A percentile compares a stretch with the other conserved stretches of the same genome.
phyloP scores from a whole-genome alignment of 2,329 filamentous ascomycete genomes.

The Neonectria ditissima region DNA sequence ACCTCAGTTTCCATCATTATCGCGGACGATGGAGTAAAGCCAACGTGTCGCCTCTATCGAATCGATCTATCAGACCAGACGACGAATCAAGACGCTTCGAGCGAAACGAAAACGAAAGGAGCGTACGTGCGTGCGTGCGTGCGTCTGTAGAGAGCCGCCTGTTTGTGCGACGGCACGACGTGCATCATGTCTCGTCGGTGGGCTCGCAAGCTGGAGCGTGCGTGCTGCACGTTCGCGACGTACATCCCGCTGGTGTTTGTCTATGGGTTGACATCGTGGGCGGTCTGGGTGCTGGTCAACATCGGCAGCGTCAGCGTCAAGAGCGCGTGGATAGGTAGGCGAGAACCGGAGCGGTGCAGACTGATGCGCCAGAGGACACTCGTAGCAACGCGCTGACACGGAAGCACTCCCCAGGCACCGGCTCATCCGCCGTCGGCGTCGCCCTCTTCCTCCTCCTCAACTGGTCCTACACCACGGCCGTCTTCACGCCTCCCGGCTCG shows the following conservation, averaged over 20 bases:
- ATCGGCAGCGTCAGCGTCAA: conserved; percentile 72
- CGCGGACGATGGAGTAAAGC: background rate
- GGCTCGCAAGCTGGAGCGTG: conserved; percentile 80
- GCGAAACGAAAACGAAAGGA: conserved; percentile 9
- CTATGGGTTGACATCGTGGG: conserved; percentile 92
- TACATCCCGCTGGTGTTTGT: conserved; percentile 93
- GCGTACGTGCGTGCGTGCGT: background rate
- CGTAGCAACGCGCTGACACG: conserved; percentile 20
- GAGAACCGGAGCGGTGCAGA: conserved; percentile 30
- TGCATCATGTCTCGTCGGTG: conserved; percentile 67
- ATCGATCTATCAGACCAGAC: background rate
- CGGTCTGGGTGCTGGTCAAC: conserved; percentile 84
- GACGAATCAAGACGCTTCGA: background rate
- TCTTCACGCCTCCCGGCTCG: conserved; percentile 90
- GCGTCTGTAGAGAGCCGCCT: background rate
- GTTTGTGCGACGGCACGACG: conserved; percentile 9
- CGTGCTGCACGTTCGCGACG: conserved; percentile 81
- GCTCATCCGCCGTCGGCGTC: conserved; percentile 73
- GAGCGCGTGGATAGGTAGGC: conserved; percentile 67
- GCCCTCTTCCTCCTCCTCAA: conserved; percentile 83
- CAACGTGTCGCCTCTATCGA: background rate
- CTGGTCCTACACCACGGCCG: conserved; percentile 90
- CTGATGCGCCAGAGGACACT: background rate
- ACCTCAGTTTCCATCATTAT: background rate
- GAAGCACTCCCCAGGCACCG: conserved; percentile 56